phyloP scores from a whole-genome alignment of 805 yeast species.

The Kazachstania psychrophila region DNA sequence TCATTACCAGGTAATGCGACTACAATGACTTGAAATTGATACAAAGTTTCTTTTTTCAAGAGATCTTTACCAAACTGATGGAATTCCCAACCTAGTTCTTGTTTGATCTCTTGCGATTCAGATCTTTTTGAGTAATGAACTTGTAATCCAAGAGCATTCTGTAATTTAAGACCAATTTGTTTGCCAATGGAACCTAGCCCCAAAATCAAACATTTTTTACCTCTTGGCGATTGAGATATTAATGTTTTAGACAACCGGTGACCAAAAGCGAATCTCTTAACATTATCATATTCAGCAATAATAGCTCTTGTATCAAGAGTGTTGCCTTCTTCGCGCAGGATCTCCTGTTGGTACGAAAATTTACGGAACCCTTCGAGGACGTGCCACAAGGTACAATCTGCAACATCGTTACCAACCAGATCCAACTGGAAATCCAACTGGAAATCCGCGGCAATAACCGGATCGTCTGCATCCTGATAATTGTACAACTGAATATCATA shows the following conservation, averaged over 20 bases:
- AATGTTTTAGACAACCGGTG: slow-evolving; percentile 30
- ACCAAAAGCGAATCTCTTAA: slow-evolving; percentile 31
- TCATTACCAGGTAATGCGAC: slow-evolving; percentile 50
- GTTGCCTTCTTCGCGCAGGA: slow-evolving; percentile 26
- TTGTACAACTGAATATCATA: slow-evolving; percentile 40
- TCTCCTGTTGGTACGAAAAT: slow-evolving; percentile 32
- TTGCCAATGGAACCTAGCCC: slow-evolving; percentile 59
- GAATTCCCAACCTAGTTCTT: slow-evolving; percentile 28
- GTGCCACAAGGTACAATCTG: slow-evolving; percentile 52
- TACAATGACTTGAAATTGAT: slow-evolving; percentile 42
- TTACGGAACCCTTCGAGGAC: slow-evolving; percentile 46
- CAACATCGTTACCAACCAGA: slow-evolving; percentile 54
- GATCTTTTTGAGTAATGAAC: slow-evolving; percentile 47
- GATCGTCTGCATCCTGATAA: slow-evolving; percentile 25
- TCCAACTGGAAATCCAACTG: slow-evolving; percentile 11
- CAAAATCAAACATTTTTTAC: slow-evolving; percentile 43
- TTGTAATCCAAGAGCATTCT: slow-evolving; percentile 45
- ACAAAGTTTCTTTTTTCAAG: slow-evolving; percentile 22
- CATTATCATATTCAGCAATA: slow-evolving; percentile 8
- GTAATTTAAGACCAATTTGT: slow-evolving; percentile 41
- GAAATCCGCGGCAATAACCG: slow-evolving; percentile 4
- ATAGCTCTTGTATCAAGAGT: slow-evolving; percentile 35
- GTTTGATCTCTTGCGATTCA: slow-evolving; percentile 15
- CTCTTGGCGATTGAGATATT: slow-evolving; percentile 37
- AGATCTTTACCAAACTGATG: slow-evolving; percentile 31